These are phyloP conservation scores for Salix caprea DNA, from an alignment of 345 rosid genomes.

Conservation along the genomic window DNA sequence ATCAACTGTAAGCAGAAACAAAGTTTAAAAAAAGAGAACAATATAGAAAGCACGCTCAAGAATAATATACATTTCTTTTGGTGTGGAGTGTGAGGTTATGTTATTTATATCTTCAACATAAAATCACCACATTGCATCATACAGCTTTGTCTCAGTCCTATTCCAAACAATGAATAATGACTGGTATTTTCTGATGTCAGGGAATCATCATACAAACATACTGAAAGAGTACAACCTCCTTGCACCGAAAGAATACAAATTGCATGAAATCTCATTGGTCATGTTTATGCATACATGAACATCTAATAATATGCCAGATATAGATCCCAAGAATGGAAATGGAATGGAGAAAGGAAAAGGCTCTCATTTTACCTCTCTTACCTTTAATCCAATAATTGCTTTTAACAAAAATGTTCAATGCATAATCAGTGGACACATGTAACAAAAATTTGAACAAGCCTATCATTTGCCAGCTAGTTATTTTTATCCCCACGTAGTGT, in stretches of 20 bases:
- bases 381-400: background rate
- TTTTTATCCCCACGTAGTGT: background rate
- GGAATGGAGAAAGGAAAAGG: background rate
- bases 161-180: background rate
- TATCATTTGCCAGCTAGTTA: background rate
- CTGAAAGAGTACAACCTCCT: background rate
- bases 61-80: background rate
- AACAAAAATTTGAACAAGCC: background rate
- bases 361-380: background rate
- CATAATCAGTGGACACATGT: background rate
- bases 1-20: background rate
- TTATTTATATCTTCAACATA: background rate
- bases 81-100: background rate
- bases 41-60: background rate
- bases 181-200: background rate
- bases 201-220: background rate
- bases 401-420: background rate
- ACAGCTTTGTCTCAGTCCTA: background rate
- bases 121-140: background rate
- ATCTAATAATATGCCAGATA: background rate
- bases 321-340: too few relatives aligned
- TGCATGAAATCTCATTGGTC: background rate
- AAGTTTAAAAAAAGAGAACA: background rate
- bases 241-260: background rate
- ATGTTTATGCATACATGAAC: background rate